These are phyloP conservation scores for Penicillium sp. DNA, from an alignment of 2,329 filamentous ascomycete genomes.

Conservation along the genomic window DNA sequence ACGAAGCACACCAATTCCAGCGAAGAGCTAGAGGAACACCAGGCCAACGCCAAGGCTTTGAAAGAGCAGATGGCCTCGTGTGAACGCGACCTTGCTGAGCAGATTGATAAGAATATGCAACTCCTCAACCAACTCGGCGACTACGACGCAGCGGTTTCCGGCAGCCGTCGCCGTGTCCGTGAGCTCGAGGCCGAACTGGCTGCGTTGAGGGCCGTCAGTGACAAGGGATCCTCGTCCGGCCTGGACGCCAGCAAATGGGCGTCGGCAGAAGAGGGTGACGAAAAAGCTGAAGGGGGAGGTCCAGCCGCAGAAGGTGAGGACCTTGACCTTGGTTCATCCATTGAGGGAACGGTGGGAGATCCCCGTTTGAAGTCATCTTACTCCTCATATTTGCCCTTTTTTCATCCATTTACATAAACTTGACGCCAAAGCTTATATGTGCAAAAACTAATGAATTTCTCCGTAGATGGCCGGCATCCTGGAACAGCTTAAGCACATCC, in stretches of 20 bases:
- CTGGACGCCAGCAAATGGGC: slow-evolving; percentile 43
- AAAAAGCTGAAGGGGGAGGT: slow-evolving; percentile 31
- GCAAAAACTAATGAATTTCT: slow-evolving; percentile 22
- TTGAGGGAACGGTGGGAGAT: slow-evolving; percentile 46
- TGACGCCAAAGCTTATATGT: slow-evolving; percentile 18
- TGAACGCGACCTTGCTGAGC: slow-evolving; percentile 36
- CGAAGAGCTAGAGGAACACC: slow-evolving; percentile 31
- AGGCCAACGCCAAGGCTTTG: slow-evolving; percentile 27
- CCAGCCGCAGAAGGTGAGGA: slow-evolving; percentile 44
- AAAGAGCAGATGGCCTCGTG: slow-evolving; percentile 32
- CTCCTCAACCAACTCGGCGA: slow-evolving; percentile 39
- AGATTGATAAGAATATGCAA: slow-evolving; percentile 41
- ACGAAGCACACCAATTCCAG: slow-evolving; percentile 27
- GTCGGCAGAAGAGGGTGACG: slow-evolving; percentile 26
- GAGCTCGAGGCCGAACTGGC: slow-evolving; percentile 39
- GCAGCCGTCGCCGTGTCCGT: slow-evolving; percentile 34
- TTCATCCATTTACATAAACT: slow-evolving; percentile 29
- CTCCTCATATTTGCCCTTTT: slow-evolving; percentile 29
- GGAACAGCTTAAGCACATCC: slow-evolving; percentile 45
- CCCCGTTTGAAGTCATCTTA: slow-evolving; percentile 36
- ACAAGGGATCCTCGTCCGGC: slow-evolving; percentile 29
- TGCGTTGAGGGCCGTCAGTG: slow-evolving; percentile 32
- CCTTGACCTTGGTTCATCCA: slow-evolving; percentile 45
- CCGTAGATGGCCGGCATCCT: slow-evolving; percentile 46
- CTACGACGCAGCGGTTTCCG: slow-evolving; percentile 34